Evolutionary conservation across 2,329 filamentous ascomycete genomes (phyloP).

Genomic region (Alternaria gansuensis): DNA sequence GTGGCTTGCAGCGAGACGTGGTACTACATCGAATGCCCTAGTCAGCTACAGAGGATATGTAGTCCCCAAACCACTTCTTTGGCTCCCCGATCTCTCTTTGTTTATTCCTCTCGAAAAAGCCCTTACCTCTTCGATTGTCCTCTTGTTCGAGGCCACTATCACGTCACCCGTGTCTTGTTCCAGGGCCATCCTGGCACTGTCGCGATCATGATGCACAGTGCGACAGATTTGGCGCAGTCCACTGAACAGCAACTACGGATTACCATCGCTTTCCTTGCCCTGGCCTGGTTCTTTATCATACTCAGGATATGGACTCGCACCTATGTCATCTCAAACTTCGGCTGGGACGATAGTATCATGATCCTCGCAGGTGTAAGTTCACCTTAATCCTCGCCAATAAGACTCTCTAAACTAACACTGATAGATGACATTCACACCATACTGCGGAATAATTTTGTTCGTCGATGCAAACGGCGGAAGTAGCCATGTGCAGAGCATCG

Average conservation of each 20-base stretch:
- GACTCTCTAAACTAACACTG: conserved; percentile 9
- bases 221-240: conserved; percentile 27
- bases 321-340: conserved; percentile 52
- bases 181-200: background rate
- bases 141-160: background rate
- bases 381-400: background rate
- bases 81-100: background rate
- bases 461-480: conserved; percentile 46
- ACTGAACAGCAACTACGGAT: conserved; percentile 38
- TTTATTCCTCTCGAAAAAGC: background rate
- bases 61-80: conserved; percentile 11
- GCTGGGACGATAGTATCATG: conserved; percentile 57
- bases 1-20: conserved; percentile 21
- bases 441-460: conserved; percentile 40
- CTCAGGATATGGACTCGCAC: conserved; percentile 55
- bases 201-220: conserved; percentile 22
- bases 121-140: conserved; percentile 1
- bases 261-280: conserved; percentile 48
- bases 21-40: background rate
- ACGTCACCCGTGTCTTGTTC: background rate
- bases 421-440: conserved; percentile 49
- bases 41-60: conserved; percentile 19
- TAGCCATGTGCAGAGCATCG: conserved; percentile 40
- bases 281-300: conserved; percentile 52
- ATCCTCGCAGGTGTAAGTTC: conserved; percentile 51